Evolutionary conservation across 352 stramenopile genomes (phyloP).

Genomic region (Elongisporangium senticosum): DNA sequence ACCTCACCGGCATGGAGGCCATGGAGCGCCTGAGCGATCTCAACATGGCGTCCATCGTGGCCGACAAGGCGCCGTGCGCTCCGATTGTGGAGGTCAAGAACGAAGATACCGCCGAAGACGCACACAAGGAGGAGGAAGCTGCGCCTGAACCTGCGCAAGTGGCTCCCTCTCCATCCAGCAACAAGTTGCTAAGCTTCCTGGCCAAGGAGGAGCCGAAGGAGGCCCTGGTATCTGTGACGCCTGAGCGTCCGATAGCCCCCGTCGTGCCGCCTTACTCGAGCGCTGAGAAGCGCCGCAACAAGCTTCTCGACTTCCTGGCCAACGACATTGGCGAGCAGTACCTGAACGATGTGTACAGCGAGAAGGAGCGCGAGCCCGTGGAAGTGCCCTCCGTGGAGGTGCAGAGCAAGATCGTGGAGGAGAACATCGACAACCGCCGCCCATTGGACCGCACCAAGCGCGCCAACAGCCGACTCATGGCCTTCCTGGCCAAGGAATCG

Average conservation of each 20-base stretch:
- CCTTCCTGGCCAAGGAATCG: slow-evolving; percentile 51
- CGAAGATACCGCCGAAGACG: slow-evolving; percentile 1
- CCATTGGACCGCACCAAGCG: slow-evolving; percentile 16
- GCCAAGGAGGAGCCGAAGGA: slow-evolving; percentile 27
- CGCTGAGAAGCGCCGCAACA: slow-evolving; percentile 41
- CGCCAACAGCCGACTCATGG: slow-evolving; percentile 48
- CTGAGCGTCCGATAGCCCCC: not conserved
- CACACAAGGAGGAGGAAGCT: slow-evolving; percentile 9
- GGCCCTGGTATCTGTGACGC: slow-evolving; percentile 5
- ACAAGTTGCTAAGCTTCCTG: slow-evolving; percentile 45
- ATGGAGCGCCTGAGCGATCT: slow-evolving; percentile 38
- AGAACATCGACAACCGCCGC: slow-evolving; percentile 10
- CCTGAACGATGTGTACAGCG: slow-evolving; percentile 63
- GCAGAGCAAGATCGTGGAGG: slow-evolving; percentile 3
- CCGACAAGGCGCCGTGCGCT: slow-evolving; percentile 20
- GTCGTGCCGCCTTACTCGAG: slow-evolving; percentile 2
- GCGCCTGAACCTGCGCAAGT: slow-evolving; percentile 6
- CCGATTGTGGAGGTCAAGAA: not conserved
- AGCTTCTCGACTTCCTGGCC: slow-evolving; percentile 69
- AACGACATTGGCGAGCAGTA: slow-evolving; percentile 69
- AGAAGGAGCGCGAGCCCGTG: slow-evolving; percentile 33
- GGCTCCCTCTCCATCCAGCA: slow-evolving; percentile 7
- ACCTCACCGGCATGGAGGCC: slow-evolving; percentile 40
- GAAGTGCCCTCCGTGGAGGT: slow-evolving; percentile 8
- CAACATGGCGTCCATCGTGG: slow-evolving; percentile 24